These are phyloP conservation scores for Talaromyces sp. DNA, from an alignment of 2,329 filamentous ascomycete genomes.

Conservation along the genomic window DNA sequence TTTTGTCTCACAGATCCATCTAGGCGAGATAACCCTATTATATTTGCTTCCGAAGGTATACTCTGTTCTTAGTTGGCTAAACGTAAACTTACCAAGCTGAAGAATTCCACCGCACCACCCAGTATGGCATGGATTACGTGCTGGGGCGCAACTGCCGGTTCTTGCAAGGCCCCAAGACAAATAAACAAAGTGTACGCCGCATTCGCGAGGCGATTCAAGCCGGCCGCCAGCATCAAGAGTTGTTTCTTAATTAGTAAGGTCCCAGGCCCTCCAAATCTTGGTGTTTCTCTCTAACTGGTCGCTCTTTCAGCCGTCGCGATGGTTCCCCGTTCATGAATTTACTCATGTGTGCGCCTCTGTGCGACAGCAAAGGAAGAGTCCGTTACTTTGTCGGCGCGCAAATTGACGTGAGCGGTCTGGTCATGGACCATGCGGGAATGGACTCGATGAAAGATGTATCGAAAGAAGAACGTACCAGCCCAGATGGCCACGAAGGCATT, in stretches of 20 bases:
- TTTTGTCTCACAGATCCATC: conserved; percentile 74
- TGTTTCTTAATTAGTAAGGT: conserved; percentile 67
- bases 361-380: conserved; percentile 61
- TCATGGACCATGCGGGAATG: conserved; percentile 61
- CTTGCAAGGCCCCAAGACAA: conserved; percentile 68
- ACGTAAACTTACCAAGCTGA: neutral
- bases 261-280: too few relatives aligned
- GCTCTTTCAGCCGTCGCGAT: conserved; percentile 54
- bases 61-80: neutral
- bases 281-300: too few relatives aligned
- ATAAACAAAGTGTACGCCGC: conserved; percentile 56
- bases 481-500: conserved; percentile 8
- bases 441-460: conserved; percentile 52
- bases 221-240: conserved; percentile 66
- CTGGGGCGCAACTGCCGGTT: conserved; percentile 75
- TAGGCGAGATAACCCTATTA: conserved; percentile 66
- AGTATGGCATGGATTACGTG: conserved; percentile 68
- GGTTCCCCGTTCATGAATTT: conserved; percentile 74
- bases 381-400: conserved; percentile 69
- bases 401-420: conserved; percentile 64
- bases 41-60: conserved; percentile 69
- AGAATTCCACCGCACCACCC: conserved; percentile 70
- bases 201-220: conserved; percentile 56
- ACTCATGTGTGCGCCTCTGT: conserved; percentile 66
- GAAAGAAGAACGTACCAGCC: conserved; percentile 25